Conservation (phyloP, 2,329 filamentous ascomycete genomes). For the Cadophora sp. region DNA sequence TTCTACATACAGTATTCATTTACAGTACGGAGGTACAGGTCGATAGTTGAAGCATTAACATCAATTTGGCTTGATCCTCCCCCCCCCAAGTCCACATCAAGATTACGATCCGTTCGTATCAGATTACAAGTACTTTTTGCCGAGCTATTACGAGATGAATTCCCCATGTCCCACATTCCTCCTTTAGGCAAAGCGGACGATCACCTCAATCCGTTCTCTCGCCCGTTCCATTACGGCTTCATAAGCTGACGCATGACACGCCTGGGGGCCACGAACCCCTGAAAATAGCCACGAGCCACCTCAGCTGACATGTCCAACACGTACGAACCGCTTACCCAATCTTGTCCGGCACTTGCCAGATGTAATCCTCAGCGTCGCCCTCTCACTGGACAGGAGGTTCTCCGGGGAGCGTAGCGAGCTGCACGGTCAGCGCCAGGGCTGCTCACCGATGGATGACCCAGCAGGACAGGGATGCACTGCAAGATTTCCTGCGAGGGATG, state of each 20-base stretch:
- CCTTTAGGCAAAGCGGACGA: background rate
- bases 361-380: background rate
- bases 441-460: conserved; percentile 3
- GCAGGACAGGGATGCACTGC: conserved; percentile 1
- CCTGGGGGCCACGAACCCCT: background rate
- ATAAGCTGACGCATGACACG: background rate
- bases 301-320: background rate
- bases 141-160: too few species aligned
- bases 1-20: background rate
- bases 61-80: too few species aligned
- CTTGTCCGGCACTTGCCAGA: too few species aligned
- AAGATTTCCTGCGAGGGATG: background rate
- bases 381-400: background rate
- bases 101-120: too few species aligned
- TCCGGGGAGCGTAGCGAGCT: background rate
- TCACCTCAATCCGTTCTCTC: background rate
- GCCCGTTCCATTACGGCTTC: background rate
- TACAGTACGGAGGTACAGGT: too few species aligned
- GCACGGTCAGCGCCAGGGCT: background rate
- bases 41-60: too few species aligned
- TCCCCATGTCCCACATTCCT: too few species aligned
- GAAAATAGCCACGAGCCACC: background rate
- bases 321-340: background rate
- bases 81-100: too few species aligned
- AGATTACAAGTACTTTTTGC: too few species aligned